Conservation (phyloP, 1,139 yeast genomes). For the Pichia sp. region DNA sequence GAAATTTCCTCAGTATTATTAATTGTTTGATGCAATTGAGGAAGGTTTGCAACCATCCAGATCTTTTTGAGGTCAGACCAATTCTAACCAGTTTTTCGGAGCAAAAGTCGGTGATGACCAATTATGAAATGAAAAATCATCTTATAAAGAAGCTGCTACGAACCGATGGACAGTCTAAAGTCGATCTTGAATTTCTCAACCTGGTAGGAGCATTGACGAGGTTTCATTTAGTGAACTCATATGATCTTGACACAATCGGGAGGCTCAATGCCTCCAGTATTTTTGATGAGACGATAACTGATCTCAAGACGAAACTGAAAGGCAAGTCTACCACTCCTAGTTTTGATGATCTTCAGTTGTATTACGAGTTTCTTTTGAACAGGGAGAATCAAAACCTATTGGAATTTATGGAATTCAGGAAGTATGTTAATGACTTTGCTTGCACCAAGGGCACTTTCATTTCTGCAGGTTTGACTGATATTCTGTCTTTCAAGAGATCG, state of each 20-base stretch:
- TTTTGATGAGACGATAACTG: constrained; percentile 37
- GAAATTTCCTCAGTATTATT: constrained; percentile 89
- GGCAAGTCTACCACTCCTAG: constrained; percentile 31
- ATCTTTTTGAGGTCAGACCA: constrained; percentile 92
- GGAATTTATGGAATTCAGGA: constrained; percentile 46
- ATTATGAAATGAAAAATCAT: constrained; percentile 39
- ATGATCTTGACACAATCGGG: constrained; percentile 40
- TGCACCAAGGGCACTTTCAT: constrained; percentile 52
- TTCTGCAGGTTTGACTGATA: constrained; percentile 39
- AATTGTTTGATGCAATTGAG: constrained; percentile 97
- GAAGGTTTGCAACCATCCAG: constrained; percentile 97
- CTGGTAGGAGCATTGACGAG: constrained; percentile 38
- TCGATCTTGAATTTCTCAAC: constrained; percentile 52
- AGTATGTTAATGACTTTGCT: constrained; percentile 59
- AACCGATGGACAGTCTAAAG: constrained; percentile 19
- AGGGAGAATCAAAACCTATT: constrained; percentile 44
- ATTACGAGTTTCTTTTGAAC: constrained; percentile 50
- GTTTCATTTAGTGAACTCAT: constrained; percentile 40
- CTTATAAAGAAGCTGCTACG: constrained; percentile 36
- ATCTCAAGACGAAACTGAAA: constrained; percentile 32
- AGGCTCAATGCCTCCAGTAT: constrained; percentile 41
- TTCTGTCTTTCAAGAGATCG: constrained; percentile 20
- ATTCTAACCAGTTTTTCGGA: constrained; percentile 84
- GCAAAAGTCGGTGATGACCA: constrained; percentile 52
- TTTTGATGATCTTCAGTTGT: constrained; percentile 47